Base-by-base conservation (phyloP, 441 rosid species). In the Brassica balearica region DNA sequence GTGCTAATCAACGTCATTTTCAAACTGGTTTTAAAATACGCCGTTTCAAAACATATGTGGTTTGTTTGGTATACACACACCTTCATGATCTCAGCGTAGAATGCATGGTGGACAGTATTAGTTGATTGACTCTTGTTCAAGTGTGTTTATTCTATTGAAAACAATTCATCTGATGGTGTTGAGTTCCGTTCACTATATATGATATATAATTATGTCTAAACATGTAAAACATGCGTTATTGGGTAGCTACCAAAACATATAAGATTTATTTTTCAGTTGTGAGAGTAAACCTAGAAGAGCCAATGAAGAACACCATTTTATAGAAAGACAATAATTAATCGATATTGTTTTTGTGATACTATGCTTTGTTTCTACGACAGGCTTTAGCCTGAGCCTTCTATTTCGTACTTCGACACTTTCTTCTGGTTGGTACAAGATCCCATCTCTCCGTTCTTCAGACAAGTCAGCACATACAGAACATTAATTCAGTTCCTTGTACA, bases 341-440 rank as follows among this genome's bases (percentile, higher is more conserved):
- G 19, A 8, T 11, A 43, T 4, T 61, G 15, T 14, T 51, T 20
- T 11, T 69, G 58, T 80, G 29, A 69, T 53, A 2, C 29, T 56
- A 6, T 72, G 22, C 68, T n/a, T 20, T 43, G 43, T 66, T 53
- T 68, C 60, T 59, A 14, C 2, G 36, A 69, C 89, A 95, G 99
- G 96, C 90, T 53, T 67, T 95, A 38, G 93, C 89, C 5, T 91
- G 98, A 79, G 83, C 91, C 82, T 86, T 92, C 74, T 91, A 96
- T 72, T 93, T 92, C 90, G 0, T 88, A 78, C 82, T 93, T 85
- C 84, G 97, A 51, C 87, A 94, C 78, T 72, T 91, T 62, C 96
- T 93, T 8, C 98, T 4, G 99, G 98, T 7, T 93, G 98, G 97
- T 95, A 95, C 85, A 92, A 95, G n/a, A 29, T 59, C 53, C 15